A percentile compares a stretch with the other conserved stretches of the same genome.
Conservation (phyloP, 371 early-diverging fungal genomes). For the Saksenaea vasiformis region DNA sequence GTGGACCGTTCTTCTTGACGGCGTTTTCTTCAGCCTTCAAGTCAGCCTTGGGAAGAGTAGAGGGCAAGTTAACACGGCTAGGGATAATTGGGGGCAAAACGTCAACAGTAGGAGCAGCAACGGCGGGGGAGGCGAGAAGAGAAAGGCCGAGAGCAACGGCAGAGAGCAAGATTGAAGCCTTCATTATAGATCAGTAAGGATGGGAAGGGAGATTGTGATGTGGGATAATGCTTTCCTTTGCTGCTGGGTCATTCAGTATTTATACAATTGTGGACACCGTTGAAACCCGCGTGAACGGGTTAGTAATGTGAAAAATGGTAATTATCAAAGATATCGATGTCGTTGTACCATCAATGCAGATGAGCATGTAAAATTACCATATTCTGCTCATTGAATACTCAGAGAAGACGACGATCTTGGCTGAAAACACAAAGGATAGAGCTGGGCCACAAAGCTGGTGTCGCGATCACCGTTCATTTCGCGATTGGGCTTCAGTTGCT, state of each 20-base stretch:
- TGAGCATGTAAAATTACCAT: not conserved
- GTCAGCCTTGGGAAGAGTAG: not conserved
- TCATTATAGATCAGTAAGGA: not conserved
- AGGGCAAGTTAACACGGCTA: not conserved
- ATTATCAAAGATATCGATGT: not conserved
- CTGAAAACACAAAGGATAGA: not conserved
- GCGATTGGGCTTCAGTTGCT: not conserved
- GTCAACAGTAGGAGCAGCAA: not conserved
- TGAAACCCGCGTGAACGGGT: not conserved
- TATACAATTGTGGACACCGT: not conserved
- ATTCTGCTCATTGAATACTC: not conserved
- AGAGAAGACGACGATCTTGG: not conserved
- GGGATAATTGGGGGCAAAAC: not conserved
- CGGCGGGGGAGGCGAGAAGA: not conserved
- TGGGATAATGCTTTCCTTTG: not conserved
- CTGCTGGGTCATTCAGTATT: not conserved
- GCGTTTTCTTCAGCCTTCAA: slow-evolving; percentile 15
- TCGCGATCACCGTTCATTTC: not conserved
- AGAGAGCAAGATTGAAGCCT: slow-evolving; percentile 3
- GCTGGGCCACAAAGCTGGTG: not conserved
- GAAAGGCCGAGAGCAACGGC: not conserved
- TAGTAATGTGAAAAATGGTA: not conserved
- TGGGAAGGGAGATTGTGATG: not conserved
- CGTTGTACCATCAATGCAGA: not conserved
- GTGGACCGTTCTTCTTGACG: slow-evolving; percentile 8